phyloP scores from a whole-genome alignment of 148 eudicot species.

The Dysphania ambrosioides region DNA sequence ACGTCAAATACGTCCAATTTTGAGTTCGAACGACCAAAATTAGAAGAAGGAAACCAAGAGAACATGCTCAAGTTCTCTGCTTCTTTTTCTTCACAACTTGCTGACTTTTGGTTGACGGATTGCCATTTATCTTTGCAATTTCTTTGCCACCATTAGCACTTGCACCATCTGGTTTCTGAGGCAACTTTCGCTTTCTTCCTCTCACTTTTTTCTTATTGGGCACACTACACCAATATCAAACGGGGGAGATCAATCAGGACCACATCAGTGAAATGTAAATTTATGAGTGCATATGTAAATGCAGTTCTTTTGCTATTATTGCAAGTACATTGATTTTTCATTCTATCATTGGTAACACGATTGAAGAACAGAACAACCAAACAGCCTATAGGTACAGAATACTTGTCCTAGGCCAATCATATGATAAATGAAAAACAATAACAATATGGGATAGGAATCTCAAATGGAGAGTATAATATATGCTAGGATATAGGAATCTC shows the following conservation, averaged over 20 bases:
- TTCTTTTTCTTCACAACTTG: constrained; percentile 24
- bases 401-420: background rate
- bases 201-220: constrained; percentile 17
- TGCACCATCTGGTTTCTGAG: constrained; percentile 8
- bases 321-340: background rate
- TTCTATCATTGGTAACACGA: background rate
- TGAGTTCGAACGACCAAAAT: too few species aligned
- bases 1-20: too few species aligned
- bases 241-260: background rate
- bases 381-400: too few species aligned
- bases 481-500: background rate
- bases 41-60: too few species aligned
- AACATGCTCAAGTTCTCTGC: constrained; percentile 25
- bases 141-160: constrained; percentile 14
- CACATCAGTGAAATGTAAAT: background rate
- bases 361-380: too few species aligned
- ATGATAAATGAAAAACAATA: too few species aligned
- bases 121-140: background rate
- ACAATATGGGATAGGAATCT: background rate
- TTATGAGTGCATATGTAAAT: background rate
- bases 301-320: background rate
- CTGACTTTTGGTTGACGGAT: background rate
- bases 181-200: constrained; percentile 25
- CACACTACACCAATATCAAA: constrained; percentile 21
- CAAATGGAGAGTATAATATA: background rate